A percentile compares a stretch with the other conserved stretches of the same genome.
Evolutionary conservation across 2,329 filamentous ascomycete species (phyloP).

Genomic region (Septoria linicola): DNA sequence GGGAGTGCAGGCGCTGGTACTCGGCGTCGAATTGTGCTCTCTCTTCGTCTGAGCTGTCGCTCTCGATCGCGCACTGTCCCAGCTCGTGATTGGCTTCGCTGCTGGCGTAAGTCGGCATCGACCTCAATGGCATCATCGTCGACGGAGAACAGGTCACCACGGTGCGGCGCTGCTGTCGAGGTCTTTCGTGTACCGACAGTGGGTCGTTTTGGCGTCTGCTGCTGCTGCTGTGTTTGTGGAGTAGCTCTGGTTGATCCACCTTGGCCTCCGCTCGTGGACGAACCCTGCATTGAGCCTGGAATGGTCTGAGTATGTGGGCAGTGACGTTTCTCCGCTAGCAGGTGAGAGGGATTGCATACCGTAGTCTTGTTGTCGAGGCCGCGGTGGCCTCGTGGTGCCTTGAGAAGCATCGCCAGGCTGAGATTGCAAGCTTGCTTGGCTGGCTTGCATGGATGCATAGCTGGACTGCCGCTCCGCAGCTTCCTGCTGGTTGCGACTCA

Average conservation of each 20-base stretch:
- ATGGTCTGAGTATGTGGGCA: slow-evolving; percentile 14
- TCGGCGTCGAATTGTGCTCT: slow-evolving; percentile 53
- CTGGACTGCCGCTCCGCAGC: slow-evolving; percentile 18
- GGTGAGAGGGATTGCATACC: slow-evolving; percentile 19
- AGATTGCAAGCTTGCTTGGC: slow-evolving; percentile 29
- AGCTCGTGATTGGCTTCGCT: slow-evolving; percentile 31
- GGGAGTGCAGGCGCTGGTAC: slow-evolving; percentile 46
- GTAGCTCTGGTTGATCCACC: slow-evolving; percentile 21
- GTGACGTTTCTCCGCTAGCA: not conserved
- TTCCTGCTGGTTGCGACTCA: slow-evolving; percentile 24
- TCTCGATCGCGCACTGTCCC: slow-evolving; percentile 25
- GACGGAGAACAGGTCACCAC: slow-evolving; percentile 83
- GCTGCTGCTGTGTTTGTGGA: slow-evolving; percentile 20
- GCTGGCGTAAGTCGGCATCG: slow-evolving; percentile 62
- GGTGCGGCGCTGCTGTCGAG: slow-evolving; percentile 71
- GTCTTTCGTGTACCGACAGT: slow-evolving; percentile 70
- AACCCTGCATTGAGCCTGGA: slow-evolving; percentile 29
- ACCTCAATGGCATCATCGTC: slow-evolving; percentile 85
- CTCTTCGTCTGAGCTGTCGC: slow-evolving; percentile 47
- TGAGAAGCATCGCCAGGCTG: slow-evolving; percentile 19
- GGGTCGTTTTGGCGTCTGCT: slow-evolving; percentile 63
- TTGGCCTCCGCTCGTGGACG: slow-evolving; percentile 18
- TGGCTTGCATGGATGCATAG: slow-evolving; percentile 29
- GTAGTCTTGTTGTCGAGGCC: slow-evolving; percentile 32
- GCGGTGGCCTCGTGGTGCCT: slow-evolving; percentile 22